Base-by-base conservation (phyloP, 2,329 filamentous ascomycete species). In the Colletotrichum sp. region DNA sequence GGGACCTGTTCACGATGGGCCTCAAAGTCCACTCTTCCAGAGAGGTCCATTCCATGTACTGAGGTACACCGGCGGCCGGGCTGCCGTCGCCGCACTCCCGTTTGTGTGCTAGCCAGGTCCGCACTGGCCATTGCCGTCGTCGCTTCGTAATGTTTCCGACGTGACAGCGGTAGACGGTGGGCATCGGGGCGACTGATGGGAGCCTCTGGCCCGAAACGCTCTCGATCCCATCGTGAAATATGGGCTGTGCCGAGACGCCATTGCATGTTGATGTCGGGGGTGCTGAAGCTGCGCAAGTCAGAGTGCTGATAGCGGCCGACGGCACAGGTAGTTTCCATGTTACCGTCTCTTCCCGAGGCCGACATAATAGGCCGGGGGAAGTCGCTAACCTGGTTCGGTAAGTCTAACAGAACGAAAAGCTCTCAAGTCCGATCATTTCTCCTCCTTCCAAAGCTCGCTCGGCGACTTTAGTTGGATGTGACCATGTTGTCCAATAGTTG, bases 271-370 rank as follows among this genome's bases (percentile, higher is more conserved):
- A 8, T 16, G 24, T 28, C 55, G 21, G 55, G 55, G 24, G 24
- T 16, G 55, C 26, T 30, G 26, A 26, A 59, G 55, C 55, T 59
- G 55, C 55, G 6, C 43, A 52, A 52, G 43, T 26, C 21, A 59
- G 13, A 26, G 55, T 32, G 59, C n/a, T 52, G 36, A 55, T 14
- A 63, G 71, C 61, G 63, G 55, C 70, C 57, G 71, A 30, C 73
- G 64, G 73, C 71, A 36, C 43, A n/a, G n/a, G 24, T 34, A 55
- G n/a, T n/a, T 36, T 65, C 57, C 63, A 43, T n/a, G 72, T 39
- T 24, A 39, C 72, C 72, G 55, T 72, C 68, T 24, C 68, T 67
- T 72, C 60, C 72, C 72, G 52, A 72, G 39, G 43, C 52, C 55
- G 39, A 30, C 68, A 72, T 24, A 39, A 24, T 55, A 39, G 39